These are phyloP conservation scores for Jatropha curcas DNA, from an alignment of 345 rosid species.

Conservation along the genomic window DNA sequence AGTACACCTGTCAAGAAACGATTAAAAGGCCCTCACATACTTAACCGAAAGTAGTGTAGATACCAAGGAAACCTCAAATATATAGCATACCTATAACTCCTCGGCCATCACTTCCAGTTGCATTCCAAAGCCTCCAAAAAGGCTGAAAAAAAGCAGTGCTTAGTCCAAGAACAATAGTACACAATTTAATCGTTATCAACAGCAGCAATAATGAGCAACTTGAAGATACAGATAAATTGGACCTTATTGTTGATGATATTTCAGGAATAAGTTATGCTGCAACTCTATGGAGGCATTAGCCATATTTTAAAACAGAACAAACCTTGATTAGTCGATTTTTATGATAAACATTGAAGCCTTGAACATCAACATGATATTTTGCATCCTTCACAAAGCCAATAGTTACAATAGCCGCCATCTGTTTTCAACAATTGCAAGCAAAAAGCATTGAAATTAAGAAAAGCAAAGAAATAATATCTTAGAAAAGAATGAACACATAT, in stretches of 20 bases:
- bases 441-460: slow-evolving; percentile 21
- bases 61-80: slow-evolving; percentile 13
- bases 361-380: slow-evolving; percentile 79
- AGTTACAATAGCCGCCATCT: slow-evolving; percentile 76
- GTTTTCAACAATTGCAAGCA: slow-evolving; percentile 28
- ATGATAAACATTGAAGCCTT: slow-evolving; percentile 94
- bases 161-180: slow-evolving; percentile 12
- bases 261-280: background rate
- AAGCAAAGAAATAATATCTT: background rate
- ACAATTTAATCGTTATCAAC: background rate
- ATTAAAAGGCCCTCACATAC: slow-evolving; percentile 23
- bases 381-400: slow-evolving; percentile 98
- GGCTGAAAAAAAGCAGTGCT: slow-evolving; percentile 51
- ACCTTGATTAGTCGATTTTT: slow-evolving; percentile 97
- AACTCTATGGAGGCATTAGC: background rate
- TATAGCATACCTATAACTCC: slow-evolving; percentile 73
- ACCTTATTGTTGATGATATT: slow-evolving; percentile 1
- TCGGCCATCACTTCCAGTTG: slow-evolving; percentile 91
- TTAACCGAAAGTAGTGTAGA: background rate
- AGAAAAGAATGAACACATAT: slow-evolving; percentile 7
- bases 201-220: background rate
- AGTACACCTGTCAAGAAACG: slow-evolving; percentile 61
- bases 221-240: background rate
- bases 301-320: slow-evolving; percentile 14
- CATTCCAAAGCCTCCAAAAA: slow-evolving; percentile 98